Base-by-base conservation (phyloP, 2,329 filamentous ascomycete species). In the Clonostachys rosea region DNA sequence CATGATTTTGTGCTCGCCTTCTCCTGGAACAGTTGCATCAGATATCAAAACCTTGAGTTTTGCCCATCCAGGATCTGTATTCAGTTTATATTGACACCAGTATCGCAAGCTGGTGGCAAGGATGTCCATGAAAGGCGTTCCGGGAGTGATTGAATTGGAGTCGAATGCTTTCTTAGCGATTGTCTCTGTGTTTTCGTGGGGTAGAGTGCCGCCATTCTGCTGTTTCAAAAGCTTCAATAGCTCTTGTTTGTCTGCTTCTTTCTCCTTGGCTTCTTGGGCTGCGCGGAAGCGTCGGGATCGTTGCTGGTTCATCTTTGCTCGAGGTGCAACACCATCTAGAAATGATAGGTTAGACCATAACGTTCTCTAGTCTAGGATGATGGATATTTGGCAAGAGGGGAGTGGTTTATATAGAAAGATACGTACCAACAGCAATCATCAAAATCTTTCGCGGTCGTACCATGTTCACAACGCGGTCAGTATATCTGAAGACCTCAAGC, bases 1-100 rank as follows among this genome's bases (percentile, higher is more conserved):
- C 94, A 99, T 99, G 62, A 99, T 97, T 69, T 99, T 99, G 68
- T 99, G 94, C 71, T 99, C 94, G 64, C 94, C 94, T 71, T 99
- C 94, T 62, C 94, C 94, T 47, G 94, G 94, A 37, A 99, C 91
- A 39, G 92, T 96, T 46, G 94, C 92, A 74, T 99, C 94, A 9
- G 94, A 99, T 56, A 99, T 97, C 67, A 99, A 95, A 65, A 99
- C 81, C 76, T 99, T 99, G 65, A 96, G 76, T 65, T 91, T 91
- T 52, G 88, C 89, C 95, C 95, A 99, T 44, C 86, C 89, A 34
- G 92, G 91, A 65, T 99, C 94, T 24, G 90, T 96, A 67, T 95
- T 97, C 55, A 97, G 81, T 71, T 99, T 99, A 73, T 96, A 97
- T 46, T 92, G 85, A 64, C 90, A 90, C 94, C 94, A 99, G 66